Conservation (phyloP, 148 eudicot species). For the Rhododendron vialii region DNA sequence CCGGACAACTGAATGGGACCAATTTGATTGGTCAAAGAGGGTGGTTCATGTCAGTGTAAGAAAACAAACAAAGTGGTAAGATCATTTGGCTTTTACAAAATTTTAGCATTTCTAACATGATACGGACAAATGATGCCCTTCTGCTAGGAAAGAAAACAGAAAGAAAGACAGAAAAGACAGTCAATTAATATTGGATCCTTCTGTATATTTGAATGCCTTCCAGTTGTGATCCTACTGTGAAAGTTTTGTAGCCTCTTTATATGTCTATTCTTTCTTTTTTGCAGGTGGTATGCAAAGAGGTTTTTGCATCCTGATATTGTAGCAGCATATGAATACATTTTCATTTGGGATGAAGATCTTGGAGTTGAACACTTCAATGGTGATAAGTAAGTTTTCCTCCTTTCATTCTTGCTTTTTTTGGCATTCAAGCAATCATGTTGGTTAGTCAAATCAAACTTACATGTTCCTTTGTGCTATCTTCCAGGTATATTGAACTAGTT, state of each 20-base stretch:
- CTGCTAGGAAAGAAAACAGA: neutral
- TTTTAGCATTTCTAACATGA: neutral
- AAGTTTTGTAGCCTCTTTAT: neutral
- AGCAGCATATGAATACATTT: constrained; percentile 70
- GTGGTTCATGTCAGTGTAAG: constrained; percentile 74
- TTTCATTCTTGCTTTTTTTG: neutral
- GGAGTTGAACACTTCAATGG: constrained; percentile 77
- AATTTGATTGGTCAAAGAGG: constrained; percentile 83
- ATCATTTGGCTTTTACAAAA: neutral
- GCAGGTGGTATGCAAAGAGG: constrained; percentile 85
- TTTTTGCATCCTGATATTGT: constrained; percentile 71
- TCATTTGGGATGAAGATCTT: constrained; percentile 82
- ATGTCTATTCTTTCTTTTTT: neutral
- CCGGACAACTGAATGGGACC: constrained; percentile 78
- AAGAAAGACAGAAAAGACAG: neutral
- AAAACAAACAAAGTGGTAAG: constrained; percentile 35
- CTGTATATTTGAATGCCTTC: neutral
- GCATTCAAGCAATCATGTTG: neutral
- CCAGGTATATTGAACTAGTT: constrained; percentile 63
- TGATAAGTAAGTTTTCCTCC: constrained; percentile 39
- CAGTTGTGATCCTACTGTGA: neutral
- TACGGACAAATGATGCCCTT: neutral
- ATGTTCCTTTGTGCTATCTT: neutral
- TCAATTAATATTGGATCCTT: neutral
- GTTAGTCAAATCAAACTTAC: neutral